phyloP scores from a whole-genome alignment of 1,284 basidiomycete genomes.

The Trametes polyzona region DNA sequence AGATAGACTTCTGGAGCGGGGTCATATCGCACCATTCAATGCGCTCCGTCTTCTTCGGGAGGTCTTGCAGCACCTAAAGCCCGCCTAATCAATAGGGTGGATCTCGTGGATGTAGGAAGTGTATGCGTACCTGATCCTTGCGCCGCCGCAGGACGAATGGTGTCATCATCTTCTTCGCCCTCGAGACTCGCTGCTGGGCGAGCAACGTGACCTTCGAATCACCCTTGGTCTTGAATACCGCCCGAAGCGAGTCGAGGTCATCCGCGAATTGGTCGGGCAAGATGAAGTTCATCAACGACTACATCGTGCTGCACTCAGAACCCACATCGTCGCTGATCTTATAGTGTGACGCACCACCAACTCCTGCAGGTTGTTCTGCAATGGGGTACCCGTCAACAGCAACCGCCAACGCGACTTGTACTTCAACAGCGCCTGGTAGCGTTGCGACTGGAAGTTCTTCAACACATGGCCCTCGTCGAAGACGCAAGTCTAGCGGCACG shows the following conservation, averaged over 20 bases:
- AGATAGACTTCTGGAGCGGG: slow-evolving; percentile 79
- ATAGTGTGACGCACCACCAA: slow-evolving; percentile 74
- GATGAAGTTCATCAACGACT: slow-evolving; percentile 99
- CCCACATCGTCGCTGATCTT: not conserved
- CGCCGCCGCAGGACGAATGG: slow-evolving; percentile 96
- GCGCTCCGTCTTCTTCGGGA: slow-evolving; percentile 90
- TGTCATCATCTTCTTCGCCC: slow-evolving; percentile 99
- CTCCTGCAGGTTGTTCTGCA: slow-evolving; percentile 93
- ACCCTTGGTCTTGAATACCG: slow-evolving; percentile 96
- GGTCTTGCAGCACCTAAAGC: slow-evolving; percentile 83
- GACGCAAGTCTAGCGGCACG: slow-evolving; percentile 69
- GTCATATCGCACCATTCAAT: slow-evolving; percentile 98
- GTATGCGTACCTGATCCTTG: slow-evolving; percentile 78
- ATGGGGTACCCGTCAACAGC: slow-evolving; percentile 93
- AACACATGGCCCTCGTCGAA: slow-evolving; percentile 97
- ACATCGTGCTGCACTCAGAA: slow-evolving; percentile 13
- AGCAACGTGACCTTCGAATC: slow-evolving; percentile 87
- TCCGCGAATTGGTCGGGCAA: slow-evolving; percentile 88
- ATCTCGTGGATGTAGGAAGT: not conserved
- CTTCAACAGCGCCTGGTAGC: slow-evolving; percentile 88
- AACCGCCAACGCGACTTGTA: slow-evolving; percentile 90
- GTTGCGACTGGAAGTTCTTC: slow-evolving; percentile 96
- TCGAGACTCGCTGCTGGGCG: slow-evolving; percentile 87
- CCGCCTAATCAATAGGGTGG: not conserved
- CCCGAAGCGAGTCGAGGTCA: slow-evolving; percentile 77